phyloP scores from a whole-genome alignment of 768 basidiomycete species.

The Cystobasidiopsis lactophilus region DNA sequence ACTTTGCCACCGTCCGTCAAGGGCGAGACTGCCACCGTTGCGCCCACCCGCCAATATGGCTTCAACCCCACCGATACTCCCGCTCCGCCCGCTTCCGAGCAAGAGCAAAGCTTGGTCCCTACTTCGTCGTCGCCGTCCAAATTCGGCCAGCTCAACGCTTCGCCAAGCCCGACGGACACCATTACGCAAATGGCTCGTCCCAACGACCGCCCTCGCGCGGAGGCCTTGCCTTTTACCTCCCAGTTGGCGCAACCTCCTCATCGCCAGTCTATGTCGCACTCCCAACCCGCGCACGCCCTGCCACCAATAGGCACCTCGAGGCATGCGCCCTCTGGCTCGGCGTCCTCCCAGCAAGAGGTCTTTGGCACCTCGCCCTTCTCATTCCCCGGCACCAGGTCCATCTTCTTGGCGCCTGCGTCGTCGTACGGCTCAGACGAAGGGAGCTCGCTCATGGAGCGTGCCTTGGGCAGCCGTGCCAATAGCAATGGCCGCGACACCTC shows the following conservation, averaged over 20 bases:
- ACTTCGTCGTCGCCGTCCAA: background rate
- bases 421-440: background rate
- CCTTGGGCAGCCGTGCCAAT: too few relatives aligned
- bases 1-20: too few relatives aligned
- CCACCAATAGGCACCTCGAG: too few relatives aligned
- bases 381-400: conserved; percentile 41
- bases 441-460: background rate
- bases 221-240: background rate
- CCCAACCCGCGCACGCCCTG: too few relatives aligned
- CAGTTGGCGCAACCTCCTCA: too few relatives aligned
- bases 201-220: too few relatives aligned
- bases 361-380: conserved; percentile 46
- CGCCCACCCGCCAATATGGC: background rate
- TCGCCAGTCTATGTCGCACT: too few relatives aligned
- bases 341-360: conserved; percentile 13
- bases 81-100: too few relatives aligned
- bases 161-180: too few relatives aligned
- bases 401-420: conserved; percentile 29
- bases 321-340: too few relatives aligned
- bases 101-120: background rate
- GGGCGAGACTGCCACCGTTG: background rate
- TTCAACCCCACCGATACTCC: background rate
- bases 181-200: too few relatives aligned
- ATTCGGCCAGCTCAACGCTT: background rate
- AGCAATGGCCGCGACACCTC: too few relatives aligned